Base-by-base conservation (phyloP, 306 rosid species). In the Cotoneaster glaucophyllus region DNA sequence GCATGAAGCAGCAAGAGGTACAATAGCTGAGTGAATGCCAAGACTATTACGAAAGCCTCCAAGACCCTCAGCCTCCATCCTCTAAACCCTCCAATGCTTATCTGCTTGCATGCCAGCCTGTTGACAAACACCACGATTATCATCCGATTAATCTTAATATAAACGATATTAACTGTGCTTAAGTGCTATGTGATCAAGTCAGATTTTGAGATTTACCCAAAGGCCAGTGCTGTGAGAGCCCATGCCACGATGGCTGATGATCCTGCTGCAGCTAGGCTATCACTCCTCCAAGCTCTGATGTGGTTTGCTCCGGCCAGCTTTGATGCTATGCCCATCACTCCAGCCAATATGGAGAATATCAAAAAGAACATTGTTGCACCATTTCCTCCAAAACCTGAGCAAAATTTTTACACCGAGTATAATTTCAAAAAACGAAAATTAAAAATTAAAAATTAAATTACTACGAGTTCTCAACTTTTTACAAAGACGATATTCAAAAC, bases 51-150 rank as follows among this genome's bases (percentile, higher is more conserved):
- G 78, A 92, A 89, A 0, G 97, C 98, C 54, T 95, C 98, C 78
- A 92, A 77, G 6, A 92, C 69, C 83, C 41, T 87, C 78, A 95
- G 69, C 57, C 97, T 89, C 98, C 97, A 95, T 41, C 97, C 98
- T 72, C 98, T 87, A 63, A 86, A 63, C 15, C 97, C 98, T 83
- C 98, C 98, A 76, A 89, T 3, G 79, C 69, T 19, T 68, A 95
- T 95, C 78, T 95, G 62, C 88, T 92, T 92, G 80, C 97, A 95
- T 3, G 97, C 97, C 80, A 95, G 79, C 74, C 97, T 95, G 68
- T 64, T 58, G 19, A 43, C 37, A 22, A 22, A 11, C 17, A 24
- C 11, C n/a, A 21, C 24, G 29, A 11, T 57, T 57, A 11, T 57
- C 63, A 43, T 43, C 48, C 54, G 21, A 50, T 59, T 12, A 6